A percentile compares a stretch with the other conserved stretches of the same genome.
These are phyloP conservation scores for Talaromyces albobiverticillius DNA, from an alignment of 2,329 filamentous ascomycete species.

Conservation along the genomic window DNA sequence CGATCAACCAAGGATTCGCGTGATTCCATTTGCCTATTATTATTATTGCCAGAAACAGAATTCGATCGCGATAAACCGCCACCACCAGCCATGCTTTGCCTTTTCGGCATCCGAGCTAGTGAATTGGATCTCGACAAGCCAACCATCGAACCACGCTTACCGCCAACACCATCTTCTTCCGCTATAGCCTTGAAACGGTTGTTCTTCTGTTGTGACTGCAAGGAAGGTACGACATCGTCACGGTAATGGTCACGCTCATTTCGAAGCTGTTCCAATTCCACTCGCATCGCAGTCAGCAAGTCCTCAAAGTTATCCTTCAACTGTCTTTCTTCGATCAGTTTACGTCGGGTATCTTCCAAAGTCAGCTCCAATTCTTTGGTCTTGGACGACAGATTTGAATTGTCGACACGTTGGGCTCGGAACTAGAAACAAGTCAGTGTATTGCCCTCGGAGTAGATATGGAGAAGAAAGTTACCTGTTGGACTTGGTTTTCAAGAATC, in stretches of 20 bases:
- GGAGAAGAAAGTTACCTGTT: conserved; percentile 47
- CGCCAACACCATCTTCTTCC: conserved; percentile 50
- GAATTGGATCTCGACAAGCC: conserved; percentile 66
- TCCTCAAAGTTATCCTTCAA: conserved; percentile 94
- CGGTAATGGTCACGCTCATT: conserved; percentile 82
- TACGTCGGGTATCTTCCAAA: conserved; percentile 78
- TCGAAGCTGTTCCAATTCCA: conserved; percentile 75
- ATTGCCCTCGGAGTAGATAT: not conserved
- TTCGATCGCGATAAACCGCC: conserved; percentile 59
- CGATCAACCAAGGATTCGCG: conserved; percentile 71
- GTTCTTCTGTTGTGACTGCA: conserved; percentile 52
- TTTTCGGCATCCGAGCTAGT: conserved; percentile 53
- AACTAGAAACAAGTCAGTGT: conserved; percentile 28
- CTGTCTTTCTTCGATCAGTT: conserved; percentile 78
- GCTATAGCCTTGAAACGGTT: conserved; percentile 58
- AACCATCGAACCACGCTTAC: conserved; percentile 45
- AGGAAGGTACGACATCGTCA: conserved; percentile 79
- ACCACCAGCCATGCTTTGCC: conserved; percentile 20
- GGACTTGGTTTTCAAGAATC: conserved; percentile 73
- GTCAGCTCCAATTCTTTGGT: conserved; percentile 75
- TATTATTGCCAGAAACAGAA: conserved; percentile 46
- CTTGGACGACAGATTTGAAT: conserved; percentile 49
- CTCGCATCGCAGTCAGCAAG: conserved; percentile 75
- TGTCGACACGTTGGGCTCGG: conserved; percentile 54
- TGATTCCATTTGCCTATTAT: conserved; percentile 48